phyloP scores from a whole-genome alignment of 1,284 basidiomycete genomes.

The Golubevia sp. region DNA sequence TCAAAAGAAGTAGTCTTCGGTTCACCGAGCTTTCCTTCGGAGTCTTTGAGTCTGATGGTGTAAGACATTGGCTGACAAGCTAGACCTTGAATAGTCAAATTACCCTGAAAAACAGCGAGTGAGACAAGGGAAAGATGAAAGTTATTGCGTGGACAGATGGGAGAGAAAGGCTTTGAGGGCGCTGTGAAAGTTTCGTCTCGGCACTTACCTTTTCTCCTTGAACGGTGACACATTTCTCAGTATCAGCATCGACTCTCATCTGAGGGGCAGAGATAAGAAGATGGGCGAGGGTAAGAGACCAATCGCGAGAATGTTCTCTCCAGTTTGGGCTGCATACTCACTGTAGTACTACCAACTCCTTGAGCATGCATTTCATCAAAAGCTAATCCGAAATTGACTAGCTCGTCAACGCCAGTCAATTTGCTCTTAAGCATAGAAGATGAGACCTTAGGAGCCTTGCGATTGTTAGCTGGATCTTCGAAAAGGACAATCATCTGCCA shows the following conservation, averaged over 20 bases:
- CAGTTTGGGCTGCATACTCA: constrained; percentile 10
- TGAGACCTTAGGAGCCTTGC: constrained; percentile 12
- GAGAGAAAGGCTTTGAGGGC: not conserved
- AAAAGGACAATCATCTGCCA: constrained; percentile 42
- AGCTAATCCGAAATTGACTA: constrained; percentile 27
- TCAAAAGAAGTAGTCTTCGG: constrained; percentile 13
- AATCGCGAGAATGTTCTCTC: constrained; percentile 7
- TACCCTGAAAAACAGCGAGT: not conserved
- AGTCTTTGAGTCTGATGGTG: constrained; percentile 32
- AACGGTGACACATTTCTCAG: constrained; percentile 18
- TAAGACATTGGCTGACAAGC: constrained; percentile 28
- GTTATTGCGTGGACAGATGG: not conserved
- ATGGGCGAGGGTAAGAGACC: not conserved
- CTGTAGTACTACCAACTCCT: constrained; percentile 29
- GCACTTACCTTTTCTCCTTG: constrained; percentile 31
- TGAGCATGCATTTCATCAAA: constrained; percentile 21
- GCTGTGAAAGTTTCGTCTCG: not conserved
- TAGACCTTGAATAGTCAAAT: constrained; percentile 22
- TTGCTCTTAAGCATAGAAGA: constrained; percentile 21
- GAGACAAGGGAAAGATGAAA: too few relatives aligned
- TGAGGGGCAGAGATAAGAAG: not conserved
- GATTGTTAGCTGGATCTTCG: constrained; percentile 28
- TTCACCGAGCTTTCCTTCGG: constrained; percentile 20
- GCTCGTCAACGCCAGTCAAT: constrained; percentile 37
- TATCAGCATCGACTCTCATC: constrained; percentile 3